Conservation (phyloP, 225 moss, liverwort and hornwort genomes). For the Straminergon stramineum region DNA sequence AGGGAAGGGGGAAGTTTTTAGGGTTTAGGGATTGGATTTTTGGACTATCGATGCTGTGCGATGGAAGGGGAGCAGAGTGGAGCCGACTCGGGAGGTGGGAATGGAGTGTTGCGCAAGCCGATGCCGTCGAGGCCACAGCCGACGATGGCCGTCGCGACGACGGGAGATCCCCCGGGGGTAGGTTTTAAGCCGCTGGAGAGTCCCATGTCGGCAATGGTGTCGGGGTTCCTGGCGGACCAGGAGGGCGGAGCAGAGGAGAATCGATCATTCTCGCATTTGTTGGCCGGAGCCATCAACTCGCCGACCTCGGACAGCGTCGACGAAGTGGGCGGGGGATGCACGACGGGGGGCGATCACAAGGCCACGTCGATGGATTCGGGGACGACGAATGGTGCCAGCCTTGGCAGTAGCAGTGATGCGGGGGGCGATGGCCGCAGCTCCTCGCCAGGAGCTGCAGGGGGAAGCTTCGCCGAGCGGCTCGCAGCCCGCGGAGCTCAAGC, state of each 20-base stretch:
- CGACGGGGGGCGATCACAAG: conserved; percentile 8
- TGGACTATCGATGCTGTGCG: conserved; percentile 20
- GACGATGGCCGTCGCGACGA: conserved; percentile 13
- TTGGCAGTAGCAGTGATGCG: conserved; percentile 11
- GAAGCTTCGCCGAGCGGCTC: conserved; percentile 83
- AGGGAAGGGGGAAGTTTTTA: not conserved
- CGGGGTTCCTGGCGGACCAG: conserved; percentile 65
- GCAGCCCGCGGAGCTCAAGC: conserved; percentile 53
- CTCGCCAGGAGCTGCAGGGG: conserved; percentile 41
- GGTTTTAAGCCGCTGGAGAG: conserved; percentile 45
- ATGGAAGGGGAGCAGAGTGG: conserved; percentile 48
- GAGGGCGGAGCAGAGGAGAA: conserved; percentile 50
- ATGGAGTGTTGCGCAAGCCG: conserved; percentile 34
- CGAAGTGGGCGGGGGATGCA: conserved; percentile 1
- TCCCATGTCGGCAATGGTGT: conserved; percentile 76
- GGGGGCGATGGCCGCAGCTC: conserved; percentile 43
- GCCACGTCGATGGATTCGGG: conserved; percentile 31
- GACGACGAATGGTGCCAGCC: conserved; percentile 6
- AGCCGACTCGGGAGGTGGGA: conserved; percentile 18
- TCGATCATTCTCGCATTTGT: conserved; percentile 65
- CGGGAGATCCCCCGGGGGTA: not conserved
- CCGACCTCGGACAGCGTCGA: conserved; percentile 35
- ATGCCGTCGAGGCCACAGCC: conserved; percentile 49
- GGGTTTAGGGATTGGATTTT: conserved; percentile 13
- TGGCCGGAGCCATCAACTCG: conserved; percentile 65